These are phyloP conservation scores for Chlorella variabilis DNA, from an alignment of 163 green algal species.

Conservation along the genomic window DNA sequence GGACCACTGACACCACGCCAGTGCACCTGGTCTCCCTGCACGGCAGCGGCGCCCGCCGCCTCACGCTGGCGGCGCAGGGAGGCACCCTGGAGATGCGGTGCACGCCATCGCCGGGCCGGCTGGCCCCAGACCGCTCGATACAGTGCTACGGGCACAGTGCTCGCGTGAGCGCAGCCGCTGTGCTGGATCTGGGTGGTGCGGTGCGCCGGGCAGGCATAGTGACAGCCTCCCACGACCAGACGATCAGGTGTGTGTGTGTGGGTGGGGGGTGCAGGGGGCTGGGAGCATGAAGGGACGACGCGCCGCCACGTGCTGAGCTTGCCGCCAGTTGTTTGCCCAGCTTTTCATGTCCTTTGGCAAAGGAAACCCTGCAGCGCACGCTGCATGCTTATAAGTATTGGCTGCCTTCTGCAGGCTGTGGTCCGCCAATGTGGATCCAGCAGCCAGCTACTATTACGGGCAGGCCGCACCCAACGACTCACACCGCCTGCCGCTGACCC, in stretches of 20 bases:
- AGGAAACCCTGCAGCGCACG: no score
- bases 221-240: constrained; percentile 26
- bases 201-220: neutral
- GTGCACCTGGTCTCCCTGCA: constrained; percentile 1
- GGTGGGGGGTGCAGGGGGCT: neutral
- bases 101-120: neutral
- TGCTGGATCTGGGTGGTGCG: neutral
- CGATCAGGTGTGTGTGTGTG: constrained; percentile 5
- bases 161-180: neutral
- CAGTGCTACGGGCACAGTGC: constrained; percentile 31
- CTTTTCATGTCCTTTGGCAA: neutral
- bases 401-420: constrained; percentile 14
- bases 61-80: constrained; percentile 18
- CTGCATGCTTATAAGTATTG: no score
- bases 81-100: constrained; percentile 16
- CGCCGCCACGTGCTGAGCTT: neutral
- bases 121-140: neutral
- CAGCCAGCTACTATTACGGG: neutral
- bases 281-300: no score
- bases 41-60: neutral
- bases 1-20: constrained; percentile 14
- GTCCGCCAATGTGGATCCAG: neutral
- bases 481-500: neutral
- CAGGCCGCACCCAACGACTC: no score
- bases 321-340: neutral